Percentiles rank a stretch among this genome's conserved stretches.
These are phyloP conservation scores for Ceratonia siliqua DNA, from an alignment of 306 rosid species.

Conservation along the genomic window DNA sequence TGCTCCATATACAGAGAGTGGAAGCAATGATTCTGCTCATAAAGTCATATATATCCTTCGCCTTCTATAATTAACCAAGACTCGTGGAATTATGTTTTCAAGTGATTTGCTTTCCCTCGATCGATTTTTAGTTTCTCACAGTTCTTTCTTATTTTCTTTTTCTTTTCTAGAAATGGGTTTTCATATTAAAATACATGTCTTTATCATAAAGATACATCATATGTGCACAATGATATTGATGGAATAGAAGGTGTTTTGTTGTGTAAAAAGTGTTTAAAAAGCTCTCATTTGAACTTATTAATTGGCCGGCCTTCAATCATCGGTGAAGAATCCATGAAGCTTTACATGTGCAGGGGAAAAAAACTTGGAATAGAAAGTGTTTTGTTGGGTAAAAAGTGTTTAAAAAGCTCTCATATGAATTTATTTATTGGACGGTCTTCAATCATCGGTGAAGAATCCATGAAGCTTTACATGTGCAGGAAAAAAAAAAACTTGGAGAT, in stretches of 20 bases:
- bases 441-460: constrained; percentile 41
- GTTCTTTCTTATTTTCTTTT: background rate
- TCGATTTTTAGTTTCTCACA: background rate
- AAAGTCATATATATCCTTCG: constrained; percentile 31
- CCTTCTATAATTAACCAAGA: constrained; percentile 23
- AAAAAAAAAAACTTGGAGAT: too few species aligned
- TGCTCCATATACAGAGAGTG: constrained; percentile 41
- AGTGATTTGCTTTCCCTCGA: constrained; percentile 13
- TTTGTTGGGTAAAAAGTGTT: constrained; percentile 39
- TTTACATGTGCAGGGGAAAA: background rate
- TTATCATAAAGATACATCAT: constrained; percentile 44
- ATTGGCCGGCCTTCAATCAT: constrained; percentile 48
- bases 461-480: constrained; percentile 19
- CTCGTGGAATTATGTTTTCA: constrained; percentile 11
- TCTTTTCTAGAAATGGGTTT: background rate
- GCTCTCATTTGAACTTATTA: constrained; percentile 60
- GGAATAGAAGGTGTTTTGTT: constrained; percentile 48
- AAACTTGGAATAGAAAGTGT: constrained; percentile 51
- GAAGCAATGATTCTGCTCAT: constrained; percentile 38
- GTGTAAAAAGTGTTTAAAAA: constrained; percentile 49
- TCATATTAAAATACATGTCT: constrained; percentile 30
- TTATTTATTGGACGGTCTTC: constrained; percentile 44
- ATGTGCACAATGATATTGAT: constrained; percentile 45
- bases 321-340: constrained; percentile 23
- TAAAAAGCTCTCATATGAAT: constrained; percentile 62